Conservation (phyloP, 257 asterid species). For the Penstemon davidsonii region DNA sequence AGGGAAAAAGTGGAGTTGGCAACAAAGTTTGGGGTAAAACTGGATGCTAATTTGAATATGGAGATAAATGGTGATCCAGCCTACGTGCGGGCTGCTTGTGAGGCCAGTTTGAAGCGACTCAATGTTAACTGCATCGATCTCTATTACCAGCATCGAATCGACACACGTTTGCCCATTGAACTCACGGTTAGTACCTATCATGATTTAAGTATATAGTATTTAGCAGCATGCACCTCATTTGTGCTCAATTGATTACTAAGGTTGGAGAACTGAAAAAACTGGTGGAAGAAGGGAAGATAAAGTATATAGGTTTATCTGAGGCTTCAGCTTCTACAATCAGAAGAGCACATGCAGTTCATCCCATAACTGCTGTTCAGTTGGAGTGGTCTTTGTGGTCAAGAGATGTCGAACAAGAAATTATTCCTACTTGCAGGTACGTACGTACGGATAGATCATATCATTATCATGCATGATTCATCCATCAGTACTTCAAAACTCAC, state of each 20-base stretch:
- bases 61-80: slow-evolving; percentile 22
- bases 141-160: slow-evolving; percentile 31
- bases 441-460: too few relatives aligned
- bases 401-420: slow-evolving; percentile 44
- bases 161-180: slow-evolving; percentile 29
- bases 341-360: slow-evolving; percentile 65
- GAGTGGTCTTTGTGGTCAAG: slow-evolving; percentile 60
- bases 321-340: slow-evolving; percentile 58
- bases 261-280: slow-evolving; percentile 56
- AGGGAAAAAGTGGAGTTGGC: slow-evolving; percentile 35
- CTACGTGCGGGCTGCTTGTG: slow-evolving; percentile 29
- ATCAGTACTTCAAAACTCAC: too few relatives aligned
- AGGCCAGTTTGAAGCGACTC: slow-evolving; percentile 38
- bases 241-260: slow-evolving; percentile 18
- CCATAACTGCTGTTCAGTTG: slow-evolving; percentile 50
- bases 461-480: too few relatives aligned
- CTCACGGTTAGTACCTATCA: slow-evolving; percentile 21
- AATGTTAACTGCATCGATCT: slow-evolving; percentile 31
- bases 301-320: slow-evolving; percentile 57
- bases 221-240: too few relatives aligned
- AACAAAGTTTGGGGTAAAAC: slow-evolving; percentile 26
- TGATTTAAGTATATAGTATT: too few relatives aligned
- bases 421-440: slow-evolving; percentile 55
- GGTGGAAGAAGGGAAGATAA: slow-evolving; percentile 60
- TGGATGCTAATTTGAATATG: slow-evolving; percentile 3